Evolutionary conservation across 768 basidiomycete genomes (phyloP).

Genomic region (Antrodiella citrinella): DNA sequence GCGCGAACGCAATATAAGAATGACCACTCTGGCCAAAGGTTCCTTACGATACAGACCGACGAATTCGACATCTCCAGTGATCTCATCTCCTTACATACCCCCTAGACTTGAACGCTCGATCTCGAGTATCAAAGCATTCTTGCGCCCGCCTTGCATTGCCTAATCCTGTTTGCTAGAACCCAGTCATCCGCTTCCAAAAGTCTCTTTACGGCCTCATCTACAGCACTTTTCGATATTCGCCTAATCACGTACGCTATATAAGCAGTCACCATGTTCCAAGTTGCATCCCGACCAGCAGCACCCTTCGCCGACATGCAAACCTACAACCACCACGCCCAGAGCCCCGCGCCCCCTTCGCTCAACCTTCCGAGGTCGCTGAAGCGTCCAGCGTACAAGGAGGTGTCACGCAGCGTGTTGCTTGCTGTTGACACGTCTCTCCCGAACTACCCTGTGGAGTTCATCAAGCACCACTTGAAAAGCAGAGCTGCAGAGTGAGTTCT

Average conservation of each 20-base stretch:
- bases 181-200: constrained; percentile 2
- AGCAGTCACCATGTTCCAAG: constrained; percentile 23
- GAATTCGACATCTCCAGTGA: constrained; percentile 3
- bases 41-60: not conserved
- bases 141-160: not conserved
- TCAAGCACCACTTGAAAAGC: constrained; percentile 31
- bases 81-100: constrained; percentile 1
- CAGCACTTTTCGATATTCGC: not conserved
- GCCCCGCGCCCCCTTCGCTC: constrained; percentile 29
- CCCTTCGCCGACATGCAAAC: constrained; percentile 11
- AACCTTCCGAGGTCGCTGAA: constrained; percentile 74
- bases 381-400: constrained; percentile 54
- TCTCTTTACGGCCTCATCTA: constrained; percentile 2
- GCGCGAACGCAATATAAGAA: constrained; percentile 15
- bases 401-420: constrained; percentile 47
- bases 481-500: constrained; percentile 18
- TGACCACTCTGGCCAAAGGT: not conserved
- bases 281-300: constrained; percentile 19
- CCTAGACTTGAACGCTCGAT: not conserved
- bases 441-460: constrained; percentile 58
- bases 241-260: not conserved
- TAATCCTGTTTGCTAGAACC: not conserved
- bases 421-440: constrained; percentile 47
- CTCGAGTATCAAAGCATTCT: not conserved
- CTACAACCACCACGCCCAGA: constrained; percentile 14